These are phyloP conservation scores for Durotheca rogersii DNA, from an alignment of 495 filamentous ascomycete species.

Conservation along the genomic window DNA sequence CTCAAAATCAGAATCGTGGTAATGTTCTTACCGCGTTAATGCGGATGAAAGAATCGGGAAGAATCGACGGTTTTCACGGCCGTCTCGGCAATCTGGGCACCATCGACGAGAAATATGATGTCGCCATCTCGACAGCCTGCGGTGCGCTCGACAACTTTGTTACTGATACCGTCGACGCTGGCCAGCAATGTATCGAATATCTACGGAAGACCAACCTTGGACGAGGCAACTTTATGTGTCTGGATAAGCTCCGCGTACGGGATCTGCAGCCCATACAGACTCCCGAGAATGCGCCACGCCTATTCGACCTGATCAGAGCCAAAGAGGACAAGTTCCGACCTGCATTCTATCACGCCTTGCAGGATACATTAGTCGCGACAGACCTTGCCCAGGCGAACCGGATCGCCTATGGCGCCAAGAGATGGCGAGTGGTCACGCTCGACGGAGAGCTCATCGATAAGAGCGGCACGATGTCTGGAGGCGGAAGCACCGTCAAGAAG, in stretches of 20 bases:
- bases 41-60: slow-evolving; percentile 91
- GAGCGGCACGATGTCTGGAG: slow-evolving; percentile 97
- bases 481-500: slow-evolving; percentile 81
- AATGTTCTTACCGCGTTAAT: slow-evolving; percentile 89
- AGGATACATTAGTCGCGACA: slow-evolving; percentile 90
- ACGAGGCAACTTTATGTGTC: slow-evolving; percentile 93
- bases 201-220: slow-evolving; percentile 95
- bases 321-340: slow-evolving; percentile 85
- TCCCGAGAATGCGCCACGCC: slow-evolving; percentile 84
- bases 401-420: slow-evolving; percentile 86
- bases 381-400: slow-evolving; percentile 92
- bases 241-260: slow-evolving; percentile 77
- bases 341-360: slow-evolving; percentile 89
- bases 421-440: slow-evolving; percentile 95
- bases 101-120: slow-evolving; percentile 91
- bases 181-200: slow-evolving; percentile 96
- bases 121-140: slow-evolving; percentile 96
- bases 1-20: slow-evolving; percentile 85
- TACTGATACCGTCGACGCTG: slow-evolving; percentile 90
- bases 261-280: slow-evolving; percentile 79
- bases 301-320: slow-evolving; percentile 90
- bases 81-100: slow-evolving; percentile 93
- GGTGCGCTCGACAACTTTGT: slow-evolving; percentile 90
- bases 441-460: slow-evolving; percentile 95
- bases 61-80: slow-evolving; percentile 95